Conservation (phyloP, 768 basidiomycete species). For the Holtermanniella nyarrowii region DNA sequence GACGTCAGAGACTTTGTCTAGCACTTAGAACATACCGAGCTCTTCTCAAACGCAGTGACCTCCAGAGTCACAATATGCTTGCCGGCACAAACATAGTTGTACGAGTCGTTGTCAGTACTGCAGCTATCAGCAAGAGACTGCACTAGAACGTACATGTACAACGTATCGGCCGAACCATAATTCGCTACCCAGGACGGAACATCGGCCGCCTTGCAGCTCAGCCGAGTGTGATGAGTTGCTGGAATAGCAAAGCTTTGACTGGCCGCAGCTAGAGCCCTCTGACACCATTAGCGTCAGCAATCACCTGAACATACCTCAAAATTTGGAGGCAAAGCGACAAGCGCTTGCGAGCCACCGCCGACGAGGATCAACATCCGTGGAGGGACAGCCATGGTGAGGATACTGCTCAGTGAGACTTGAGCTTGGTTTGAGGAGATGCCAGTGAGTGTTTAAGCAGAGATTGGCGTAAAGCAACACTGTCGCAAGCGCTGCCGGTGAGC, state of each 20-base stretch:
- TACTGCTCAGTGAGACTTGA: too few species aligned
- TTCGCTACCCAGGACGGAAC: constrained; percentile 19
- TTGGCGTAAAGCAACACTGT: too few species aligned
- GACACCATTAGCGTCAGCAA: background rate
- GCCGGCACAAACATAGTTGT: constrained; percentile 36
- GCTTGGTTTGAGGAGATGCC: too few species aligned
- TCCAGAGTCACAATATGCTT: constrained; percentile 34
- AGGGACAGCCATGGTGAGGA: constrained; percentile 27
- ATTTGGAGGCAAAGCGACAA: constrained; percentile 29
- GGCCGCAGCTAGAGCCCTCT: constrained; percentile 32
- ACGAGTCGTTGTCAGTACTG: constrained; percentile 39
- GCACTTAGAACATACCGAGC: constrained; percentile 2
- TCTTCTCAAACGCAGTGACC: constrained; percentile 33
- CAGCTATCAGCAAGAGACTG: background rate
- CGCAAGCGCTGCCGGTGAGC: too few species aligned
- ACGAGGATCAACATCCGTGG: constrained; percentile 37
- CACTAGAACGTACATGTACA: constrained; percentile 31
- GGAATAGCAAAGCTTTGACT: constrained; percentile 34
- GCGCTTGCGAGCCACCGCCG: constrained; percentile 32
- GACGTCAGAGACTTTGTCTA: background rate
- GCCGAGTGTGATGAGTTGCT: constrained; percentile 21
- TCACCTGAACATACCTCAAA: constrained; percentile 23
- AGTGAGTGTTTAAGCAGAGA: too few species aligned
- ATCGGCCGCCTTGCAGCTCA: constrained; percentile 29
- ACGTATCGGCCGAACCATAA: constrained; percentile 25